Conservation (phyloP, 306 rosid species). For the Cyamopsis tetragonoloba region DNA sequence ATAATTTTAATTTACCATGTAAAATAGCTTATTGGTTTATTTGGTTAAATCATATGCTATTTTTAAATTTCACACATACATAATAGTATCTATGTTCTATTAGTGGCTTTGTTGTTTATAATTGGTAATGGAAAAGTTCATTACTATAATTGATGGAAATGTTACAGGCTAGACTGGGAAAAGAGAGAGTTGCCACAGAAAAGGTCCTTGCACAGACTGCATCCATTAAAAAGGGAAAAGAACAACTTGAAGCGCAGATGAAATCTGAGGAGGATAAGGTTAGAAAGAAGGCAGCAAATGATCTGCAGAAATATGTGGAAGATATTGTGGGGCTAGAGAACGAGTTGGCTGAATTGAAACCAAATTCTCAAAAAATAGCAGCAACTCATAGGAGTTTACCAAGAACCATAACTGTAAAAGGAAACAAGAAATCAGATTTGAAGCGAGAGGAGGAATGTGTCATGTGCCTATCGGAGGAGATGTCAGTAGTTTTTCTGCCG, state of each 20-base stretch:
- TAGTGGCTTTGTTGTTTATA: constrained; percentile 12
- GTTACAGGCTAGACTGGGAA: constrained; percentile 47
- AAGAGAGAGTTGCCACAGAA: constrained; percentile 42
- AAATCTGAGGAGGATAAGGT: constrained; percentile 43
- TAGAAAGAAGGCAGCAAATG: constrained; percentile 45
- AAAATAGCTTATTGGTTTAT: neutral
- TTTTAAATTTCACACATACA: neutral
- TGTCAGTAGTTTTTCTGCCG: constrained; percentile 61
- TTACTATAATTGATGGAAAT: constrained; percentile 12
- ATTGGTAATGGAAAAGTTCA: neutral
- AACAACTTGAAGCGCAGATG: constrained; percentile 30
- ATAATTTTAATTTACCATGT: neutral
- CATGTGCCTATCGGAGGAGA: constrained; percentile 71
- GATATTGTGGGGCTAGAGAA: constrained; percentile 43
- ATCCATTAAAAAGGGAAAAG: constrained; percentile 43
- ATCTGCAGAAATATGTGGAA: constrained; percentile 38
- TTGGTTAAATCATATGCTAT: neutral
- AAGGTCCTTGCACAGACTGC: constrained; percentile 44
- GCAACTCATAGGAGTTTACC: constrained; percentile 29
- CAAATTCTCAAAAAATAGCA: constrained; percentile 43
- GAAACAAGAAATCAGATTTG: constrained; percentile 32
- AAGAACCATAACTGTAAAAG: constrained; percentile 11
- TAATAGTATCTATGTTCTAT: neutral
- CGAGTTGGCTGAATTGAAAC: constrained; percentile 34
- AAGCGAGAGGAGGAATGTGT: constrained; percentile 66